Percentiles rank a stretch among this genome's conserved stretches.
Evolutionary conservation across 345 rosid genomes (phyloP).

Genomic region (Eucalyptus caleyi): DNA sequence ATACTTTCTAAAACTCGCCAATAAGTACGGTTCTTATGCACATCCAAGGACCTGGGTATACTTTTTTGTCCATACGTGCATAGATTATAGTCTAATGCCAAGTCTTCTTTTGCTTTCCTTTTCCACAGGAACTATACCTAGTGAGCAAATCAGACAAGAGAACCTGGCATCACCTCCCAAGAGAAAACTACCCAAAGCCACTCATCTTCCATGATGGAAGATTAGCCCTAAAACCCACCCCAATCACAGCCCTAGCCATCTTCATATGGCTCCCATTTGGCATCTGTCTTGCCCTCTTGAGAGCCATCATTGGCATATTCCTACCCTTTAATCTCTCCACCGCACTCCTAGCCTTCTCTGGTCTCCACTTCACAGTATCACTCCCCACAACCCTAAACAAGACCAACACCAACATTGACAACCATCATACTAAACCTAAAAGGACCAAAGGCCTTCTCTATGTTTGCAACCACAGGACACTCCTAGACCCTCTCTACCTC

Average conservation of each 20-base stretch:
- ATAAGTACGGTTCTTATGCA: not conserved
- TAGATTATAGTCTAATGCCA: not conserved
- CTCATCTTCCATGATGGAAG: conserved; percentile 81
- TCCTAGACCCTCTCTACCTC: conserved; percentile 64
- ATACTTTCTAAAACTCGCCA: not conserved
- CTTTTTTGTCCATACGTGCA: not conserved
- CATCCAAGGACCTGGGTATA: not conserved
- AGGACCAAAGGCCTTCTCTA: conserved; percentile 24
- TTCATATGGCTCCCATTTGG: conserved; percentile 74
- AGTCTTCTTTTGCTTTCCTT: not conserved
- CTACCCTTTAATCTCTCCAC: conserved; percentile 34
- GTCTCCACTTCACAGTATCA: conserved; percentile 11
- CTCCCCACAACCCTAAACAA: not conserved
- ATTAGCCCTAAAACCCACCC: conserved; percentile 53
- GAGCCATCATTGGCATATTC: conserved; percentile 16
- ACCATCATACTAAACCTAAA: not conserved
- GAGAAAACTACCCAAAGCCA: conserved; percentile 39
- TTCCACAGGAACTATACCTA: conserved; percentile 38
- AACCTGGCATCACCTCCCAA: conserved; percentile 38
- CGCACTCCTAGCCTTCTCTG: conserved; percentile 23
- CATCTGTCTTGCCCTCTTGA: conserved; percentile 9
- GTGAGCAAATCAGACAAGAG: conserved; percentile 46
- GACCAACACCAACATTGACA: not conserved
- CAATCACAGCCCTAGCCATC: conserved; percentile 27
- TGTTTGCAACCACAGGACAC: conserved; percentile 68